Conservation (phyloP, 2,329 filamentous ascomycete species). For the Hypoxylon sp. region DNA sequence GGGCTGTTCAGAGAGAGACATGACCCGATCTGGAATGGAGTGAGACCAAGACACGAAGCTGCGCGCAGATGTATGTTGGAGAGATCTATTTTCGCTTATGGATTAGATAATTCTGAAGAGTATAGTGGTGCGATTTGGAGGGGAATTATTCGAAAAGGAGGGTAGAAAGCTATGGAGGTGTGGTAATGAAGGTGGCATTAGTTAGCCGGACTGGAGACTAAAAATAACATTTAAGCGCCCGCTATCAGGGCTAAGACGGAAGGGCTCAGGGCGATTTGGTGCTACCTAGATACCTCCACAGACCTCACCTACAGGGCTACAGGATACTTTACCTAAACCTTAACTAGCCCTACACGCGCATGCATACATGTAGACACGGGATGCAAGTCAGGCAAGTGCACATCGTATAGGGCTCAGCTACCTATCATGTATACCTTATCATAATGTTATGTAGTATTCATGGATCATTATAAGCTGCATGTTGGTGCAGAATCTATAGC, state of each 20-base stretch:
- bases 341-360: slow-evolving; percentile 1
- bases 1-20: slow-evolving; percentile 36
- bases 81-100: slow-evolving; percentile 25
- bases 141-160: slow-evolving; percentile 25
- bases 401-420: slow-evolving; percentile 8
- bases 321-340: neutral
- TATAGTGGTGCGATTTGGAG: slow-evolving; percentile 18
- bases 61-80: slow-evolving; percentile 24
- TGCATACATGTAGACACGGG: neutral
- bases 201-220: slow-evolving; percentile 20
- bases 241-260: slow-evolving; percentile 8
- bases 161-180: slow-evolving; percentile 28
- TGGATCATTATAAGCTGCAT: slow-evolving; percentile 5
- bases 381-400: neutral
- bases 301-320: slow-evolving; percentile 6
- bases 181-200: slow-evolving; percentile 19
- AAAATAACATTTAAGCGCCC: slow-evolving; percentile 43
- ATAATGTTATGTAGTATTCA: slow-evolving; percentile 1
- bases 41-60: slow-evolving; percentile 19
- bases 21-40: slow-evolving; percentile 31
- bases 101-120: slow-evolving; percentile 15
- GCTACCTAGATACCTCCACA: too few species aligned
- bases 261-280: slow-evolving; percentile 10
- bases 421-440: neutral
- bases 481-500: slow-evolving; percentile 25